Evolutionary conservation across 176 grass and related monocot genomes (phyloP).

Genomic region (Aegilops speltoides): DNA sequence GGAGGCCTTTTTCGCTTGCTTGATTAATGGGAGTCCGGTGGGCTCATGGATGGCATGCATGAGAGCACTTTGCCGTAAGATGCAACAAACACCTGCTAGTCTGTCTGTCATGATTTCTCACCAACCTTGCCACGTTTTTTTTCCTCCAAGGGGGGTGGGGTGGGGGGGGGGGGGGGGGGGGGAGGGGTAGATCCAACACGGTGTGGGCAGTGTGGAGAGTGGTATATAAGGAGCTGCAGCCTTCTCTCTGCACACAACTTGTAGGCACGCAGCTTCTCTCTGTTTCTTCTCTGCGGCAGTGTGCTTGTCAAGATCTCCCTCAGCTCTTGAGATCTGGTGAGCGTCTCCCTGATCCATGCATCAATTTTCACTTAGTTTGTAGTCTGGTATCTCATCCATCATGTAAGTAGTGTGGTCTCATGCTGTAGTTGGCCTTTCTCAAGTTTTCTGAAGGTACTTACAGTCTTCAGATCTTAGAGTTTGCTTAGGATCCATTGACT

Average conservation of each 20-base stretch:
- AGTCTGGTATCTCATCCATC: not conserved
- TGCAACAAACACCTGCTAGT: conserved; percentile 11
- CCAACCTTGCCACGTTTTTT: conserved; percentile 12
- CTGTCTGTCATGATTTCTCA: not conserved
- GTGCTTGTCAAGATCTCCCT: not conserved
- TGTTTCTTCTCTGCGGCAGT: not conserved
- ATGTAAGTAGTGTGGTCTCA: not conserved
- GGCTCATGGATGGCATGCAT: conserved; percentile 19
- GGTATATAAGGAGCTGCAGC: conserved; percentile 6
- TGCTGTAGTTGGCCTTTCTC: not conserved
- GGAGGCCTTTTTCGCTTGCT: not conserved
- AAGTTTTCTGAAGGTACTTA: not conserved
- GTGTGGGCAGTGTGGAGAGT: conserved; percentile 2
- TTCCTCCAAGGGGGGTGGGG: not conserved
- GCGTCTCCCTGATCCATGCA: conserved; percentile 3
- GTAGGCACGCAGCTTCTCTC: not conserved
- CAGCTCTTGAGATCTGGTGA: conserved; percentile 4
- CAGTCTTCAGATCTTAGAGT: not conserved
- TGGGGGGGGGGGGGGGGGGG: not conserved
- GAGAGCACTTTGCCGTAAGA: conserved; percentile 20
- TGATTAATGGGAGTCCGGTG: conserved; percentile 16
- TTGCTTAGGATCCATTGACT: not conserved
- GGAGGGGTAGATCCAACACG: not conserved
- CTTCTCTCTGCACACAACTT: conserved; percentile 1
- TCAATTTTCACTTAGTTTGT: not conserved